Evolutionary conservation across 441 rosid species (phyloP), one percentile per base, ranked within the genome.

Genomic region (Brassica hybrid): DNA sequence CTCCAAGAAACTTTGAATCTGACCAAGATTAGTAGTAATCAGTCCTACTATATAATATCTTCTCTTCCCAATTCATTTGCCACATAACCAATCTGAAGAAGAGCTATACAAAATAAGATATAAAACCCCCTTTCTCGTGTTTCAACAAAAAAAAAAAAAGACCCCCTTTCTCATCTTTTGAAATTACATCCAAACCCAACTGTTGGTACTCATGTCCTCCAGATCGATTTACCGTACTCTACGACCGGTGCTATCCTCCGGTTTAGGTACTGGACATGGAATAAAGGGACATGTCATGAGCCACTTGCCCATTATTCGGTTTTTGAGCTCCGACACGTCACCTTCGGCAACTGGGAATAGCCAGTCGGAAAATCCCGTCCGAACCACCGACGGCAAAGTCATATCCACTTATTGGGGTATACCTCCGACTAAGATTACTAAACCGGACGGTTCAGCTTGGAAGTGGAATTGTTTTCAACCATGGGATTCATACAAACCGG

Each of bases 381-480:
- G 38, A 45, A 79, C 76, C 6, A 25, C 68, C 11, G 84, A 83
- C 3, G 86, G 79, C 27, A 78, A 86, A 60, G 81, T 34, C 58
- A 74, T 84, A 6, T 88, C 76, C 25, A 87, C 90, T 83, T 92
- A 90, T 71, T 92, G 97, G 97, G 96, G 96, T 30, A 74, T 92
- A 27, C 9, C 79, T 69, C 78, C 88, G 65, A 62, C 84, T 5
- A 89, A 84, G 83, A 72, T 87, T 25, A 69, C 83, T 30, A 90
- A 83, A 65, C 89, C 86, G 19, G 97, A 92, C 18, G 97, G 97
- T 12, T 83, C 86, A 2, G 90, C 87, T 27, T 92, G 94, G 97
- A 88, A 86, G 5, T 92, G 97, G 97, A 86, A 41, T 79, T 88
- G 92, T 62, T 92, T 92, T 62, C 84, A 91, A 91, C 97, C 94